Percentiles rank a stretch among this genome's conserved stretches.
These are phyloP conservation scores for Cordyceps cicadae DNA, from an alignment of 2,329 filamentous ascomycete genomes.

Conservation along the genomic window DNA sequence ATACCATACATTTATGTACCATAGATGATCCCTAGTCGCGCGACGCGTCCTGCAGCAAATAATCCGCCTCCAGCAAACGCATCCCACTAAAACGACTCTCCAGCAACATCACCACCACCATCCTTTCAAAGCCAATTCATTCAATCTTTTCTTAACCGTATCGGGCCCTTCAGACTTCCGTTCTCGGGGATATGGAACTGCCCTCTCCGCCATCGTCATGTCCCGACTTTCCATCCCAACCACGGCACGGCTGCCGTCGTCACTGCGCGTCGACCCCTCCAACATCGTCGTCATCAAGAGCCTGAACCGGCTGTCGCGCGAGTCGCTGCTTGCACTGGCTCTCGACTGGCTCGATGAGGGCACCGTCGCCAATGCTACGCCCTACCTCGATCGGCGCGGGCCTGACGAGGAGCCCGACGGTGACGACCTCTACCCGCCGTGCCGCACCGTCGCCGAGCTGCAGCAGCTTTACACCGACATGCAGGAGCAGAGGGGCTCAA, in stretches of 20 bases:
- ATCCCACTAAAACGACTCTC: not conserved
- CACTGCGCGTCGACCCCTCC: constrained; percentile 57
- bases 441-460: constrained; percentile 56
- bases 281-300: constrained; percentile 58
- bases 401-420: constrained; percentile 48
- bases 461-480: constrained; percentile 55
- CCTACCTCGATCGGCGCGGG: constrained; percentile 23
- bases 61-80: not conserved
- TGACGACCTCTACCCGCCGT: constrained; percentile 62
- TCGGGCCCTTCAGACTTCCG: not conserved
- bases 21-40: not conserved
- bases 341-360: constrained; percentile 69
- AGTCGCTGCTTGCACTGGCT: constrained; percentile 62
- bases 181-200: not conserved
- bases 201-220: constrained; percentile 28
- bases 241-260: constrained; percentile 61
- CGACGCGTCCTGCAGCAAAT: constrained; percentile 2
- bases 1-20: not conserved
- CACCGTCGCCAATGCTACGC: constrained; percentile 47
- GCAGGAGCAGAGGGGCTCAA: constrained; percentile 50
- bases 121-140: not conserved
- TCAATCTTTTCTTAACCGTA: not conserved
- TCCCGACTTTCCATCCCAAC: constrained; percentile 59
- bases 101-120: not conserved
- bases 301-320: constrained; percentile 61